Conservation (phyloP, 805 yeast genomes). For the Ogataea glucozyma region DNA sequence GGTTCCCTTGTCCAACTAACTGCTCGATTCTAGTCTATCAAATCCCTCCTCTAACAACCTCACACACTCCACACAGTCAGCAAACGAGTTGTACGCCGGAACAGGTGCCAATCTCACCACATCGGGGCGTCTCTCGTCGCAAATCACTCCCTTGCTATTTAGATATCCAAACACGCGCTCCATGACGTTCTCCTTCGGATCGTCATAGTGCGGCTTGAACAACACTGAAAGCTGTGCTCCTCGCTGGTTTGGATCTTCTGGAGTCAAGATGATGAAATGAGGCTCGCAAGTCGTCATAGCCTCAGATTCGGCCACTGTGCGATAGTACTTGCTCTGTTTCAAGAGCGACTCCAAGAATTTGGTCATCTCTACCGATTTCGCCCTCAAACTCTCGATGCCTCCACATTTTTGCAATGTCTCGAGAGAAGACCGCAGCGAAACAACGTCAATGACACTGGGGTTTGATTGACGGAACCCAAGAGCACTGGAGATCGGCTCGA, state of each 20-base stretch:
- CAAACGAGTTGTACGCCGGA: constrained; percentile 78
- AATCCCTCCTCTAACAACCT: constrained; percentile 45
- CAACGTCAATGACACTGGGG: constrained; percentile 85
- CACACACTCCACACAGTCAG: constrained; percentile 55
- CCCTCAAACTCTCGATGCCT: constrained; percentile 59
- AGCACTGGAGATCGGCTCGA: constrained; percentile 84
- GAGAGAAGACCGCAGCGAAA: constrained; percentile 66
- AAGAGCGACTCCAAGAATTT: constrained; percentile 53
- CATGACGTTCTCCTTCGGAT: constrained; percentile 53
- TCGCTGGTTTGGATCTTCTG: constrained; percentile 53
- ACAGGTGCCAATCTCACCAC: constrained; percentile 90
- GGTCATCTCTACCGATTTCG: constrained; percentile 60
- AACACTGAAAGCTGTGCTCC: constrained; percentile 84
- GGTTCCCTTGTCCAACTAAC: too few species aligned
- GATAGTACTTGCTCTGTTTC: constrained; percentile 46
- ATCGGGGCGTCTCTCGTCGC: constrained; percentile 87
- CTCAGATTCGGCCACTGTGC: constrained; percentile 30
- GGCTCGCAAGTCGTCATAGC: constrained; percentile 19
- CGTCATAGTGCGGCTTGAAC: constrained; percentile 52
- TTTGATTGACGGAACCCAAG: constrained; percentile 87
- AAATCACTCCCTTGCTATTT: constrained; percentile 61
- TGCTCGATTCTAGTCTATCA: constrained; percentile 11
- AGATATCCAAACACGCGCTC: constrained; percentile 53
- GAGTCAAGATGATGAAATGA: constrained; percentile 75
- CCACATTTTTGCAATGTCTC: constrained; percentile 60